Conservation (phyloP, 1,284 basidiomycete genomes). For the Sporisorium scitamineum region DNA sequence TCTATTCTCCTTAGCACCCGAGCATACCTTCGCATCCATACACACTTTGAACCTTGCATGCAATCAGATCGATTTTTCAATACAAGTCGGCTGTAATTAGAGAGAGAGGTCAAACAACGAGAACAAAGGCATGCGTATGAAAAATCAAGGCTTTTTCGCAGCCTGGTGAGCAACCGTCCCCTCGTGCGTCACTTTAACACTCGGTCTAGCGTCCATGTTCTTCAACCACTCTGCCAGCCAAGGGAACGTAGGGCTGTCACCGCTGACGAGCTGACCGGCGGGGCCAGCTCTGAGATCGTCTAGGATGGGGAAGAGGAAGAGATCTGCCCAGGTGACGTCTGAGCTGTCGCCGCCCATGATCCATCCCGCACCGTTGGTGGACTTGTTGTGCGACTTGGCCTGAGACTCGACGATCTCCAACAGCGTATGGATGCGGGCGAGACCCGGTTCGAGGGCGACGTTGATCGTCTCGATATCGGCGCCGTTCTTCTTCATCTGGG, state of each 20-base stretch:
- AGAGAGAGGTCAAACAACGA: too few relatives aligned
- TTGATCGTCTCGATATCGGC: slow-evolving; percentile 33
- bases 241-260: slow-evolving; percentile 18
- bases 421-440: slow-evolving; percentile 13
- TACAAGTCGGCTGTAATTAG: not conserved
- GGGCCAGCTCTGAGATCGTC: slow-evolving; percentile 33
- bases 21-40: not conserved
- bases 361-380: slow-evolving; percentile 2
- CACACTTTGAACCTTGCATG: slow-evolving; percentile 3
- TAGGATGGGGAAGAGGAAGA: slow-evolving; percentile 47
- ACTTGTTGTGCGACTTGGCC: not conserved
- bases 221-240: slow-evolving; percentile 28
- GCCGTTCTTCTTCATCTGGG: slow-evolving; percentile 37
- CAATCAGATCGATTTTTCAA: not conserved
- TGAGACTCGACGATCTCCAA: slow-evolving; percentile 38
- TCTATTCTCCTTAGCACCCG: not conserved
- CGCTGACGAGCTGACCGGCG: slow-evolving; percentile 11
- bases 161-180: slow-evolving; percentile 13
- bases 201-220: slow-evolving; percentile 22
- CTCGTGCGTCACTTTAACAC: slow-evolving; percentile 20
- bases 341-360: slow-evolving; percentile 8
- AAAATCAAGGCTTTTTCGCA: not conserved
- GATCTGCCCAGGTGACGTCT: slow-evolving; percentile 35
- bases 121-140: too few relatives aligned
- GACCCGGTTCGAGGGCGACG: slow-evolving; percentile 24